Conservation (phyloP, 2,329 filamentous ascomycete species). For the Trichoderma sp. region DNA sequence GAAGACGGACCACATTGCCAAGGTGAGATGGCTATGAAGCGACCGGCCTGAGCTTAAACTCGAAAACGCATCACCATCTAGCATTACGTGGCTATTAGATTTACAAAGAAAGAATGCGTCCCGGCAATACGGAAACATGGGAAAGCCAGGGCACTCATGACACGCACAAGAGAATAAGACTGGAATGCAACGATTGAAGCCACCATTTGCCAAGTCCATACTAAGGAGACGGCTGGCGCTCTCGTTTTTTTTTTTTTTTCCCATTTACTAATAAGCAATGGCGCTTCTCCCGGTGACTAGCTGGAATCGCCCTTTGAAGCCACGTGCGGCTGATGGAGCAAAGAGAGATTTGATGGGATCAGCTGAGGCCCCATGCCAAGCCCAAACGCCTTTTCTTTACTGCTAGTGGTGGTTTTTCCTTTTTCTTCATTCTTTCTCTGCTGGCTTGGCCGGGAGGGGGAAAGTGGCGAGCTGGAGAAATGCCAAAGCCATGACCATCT, state of each 20-base stretch:
- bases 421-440: background rate
- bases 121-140: background rate
- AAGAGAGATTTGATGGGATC: background rate
- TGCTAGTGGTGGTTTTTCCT: no score
- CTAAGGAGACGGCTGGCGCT: background rate
- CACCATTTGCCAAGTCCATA: background rate
- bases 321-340: constrained; percentile 19
- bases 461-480: background rate
- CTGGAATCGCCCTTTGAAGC: background rate
- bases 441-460: background rate
- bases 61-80: background rate
- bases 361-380: background rate
- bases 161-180: background rate
- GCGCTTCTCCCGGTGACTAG: background rate
- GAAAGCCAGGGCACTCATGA: background rate
- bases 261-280: background rate
- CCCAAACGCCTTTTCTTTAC: background rate
- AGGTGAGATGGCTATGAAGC: constrained; percentile 73
- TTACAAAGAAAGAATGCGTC: background rate
- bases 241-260: background rate
- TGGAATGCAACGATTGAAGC: background rate
- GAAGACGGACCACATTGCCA: constrained; percentile 89
- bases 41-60: background rate
- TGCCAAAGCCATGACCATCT: background rate
- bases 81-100: background rate